Percentiles rank a stretch among this genome's conserved stretches.
Conservation (phyloP, 2,329 filamentous ascomycete species). For the Sphaerulina populicola region DNA sequence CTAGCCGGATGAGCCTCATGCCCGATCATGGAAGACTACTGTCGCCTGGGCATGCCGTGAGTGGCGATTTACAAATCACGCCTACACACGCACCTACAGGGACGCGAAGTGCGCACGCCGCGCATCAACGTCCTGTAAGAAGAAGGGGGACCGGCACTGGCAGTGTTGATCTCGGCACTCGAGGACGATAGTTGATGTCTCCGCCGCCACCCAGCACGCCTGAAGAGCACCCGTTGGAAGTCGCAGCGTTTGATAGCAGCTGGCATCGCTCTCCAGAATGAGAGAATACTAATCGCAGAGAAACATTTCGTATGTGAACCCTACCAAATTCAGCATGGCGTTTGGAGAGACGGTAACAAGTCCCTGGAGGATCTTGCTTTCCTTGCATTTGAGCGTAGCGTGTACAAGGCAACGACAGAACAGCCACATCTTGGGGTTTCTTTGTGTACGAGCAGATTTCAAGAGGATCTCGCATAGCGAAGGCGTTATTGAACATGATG, state of each 20-base stretch:
- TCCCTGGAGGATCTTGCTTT: not conserved
- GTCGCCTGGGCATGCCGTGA: conserved; percentile 3
- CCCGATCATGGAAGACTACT: conserved; percentile 9
- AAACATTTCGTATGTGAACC: not conserved
- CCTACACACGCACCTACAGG: conserved; percentile 19
- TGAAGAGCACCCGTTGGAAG: not conserved
- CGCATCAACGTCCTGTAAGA: conserved; percentile 8
- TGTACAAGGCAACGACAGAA: not conserved
- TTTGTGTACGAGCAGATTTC: not conserved
- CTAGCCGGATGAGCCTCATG: conserved; percentile 14
- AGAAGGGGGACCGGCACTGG: conserved; percentile 8
- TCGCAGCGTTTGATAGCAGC: not conserved
- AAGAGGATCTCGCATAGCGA: not conserved
- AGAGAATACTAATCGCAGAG: not conserved
- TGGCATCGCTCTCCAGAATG: not conserved
- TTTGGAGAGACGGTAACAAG: not conserved
- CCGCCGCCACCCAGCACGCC: conserved; percentile 3
- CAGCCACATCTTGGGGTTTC: not conserved
- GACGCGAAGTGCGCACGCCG: conserved; percentile 9
- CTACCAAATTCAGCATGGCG: not conserved
- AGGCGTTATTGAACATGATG: not conserved
- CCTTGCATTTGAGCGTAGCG: not conserved
- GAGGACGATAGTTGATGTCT: conserved; percentile 8
- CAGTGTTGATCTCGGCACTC: conserved; percentile 6
- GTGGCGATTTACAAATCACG: conserved; percentile 11